Evolutionary conservation across 345 rosid genomes (phyloP).

Genomic region (Pugionium dolabratum): DNA sequence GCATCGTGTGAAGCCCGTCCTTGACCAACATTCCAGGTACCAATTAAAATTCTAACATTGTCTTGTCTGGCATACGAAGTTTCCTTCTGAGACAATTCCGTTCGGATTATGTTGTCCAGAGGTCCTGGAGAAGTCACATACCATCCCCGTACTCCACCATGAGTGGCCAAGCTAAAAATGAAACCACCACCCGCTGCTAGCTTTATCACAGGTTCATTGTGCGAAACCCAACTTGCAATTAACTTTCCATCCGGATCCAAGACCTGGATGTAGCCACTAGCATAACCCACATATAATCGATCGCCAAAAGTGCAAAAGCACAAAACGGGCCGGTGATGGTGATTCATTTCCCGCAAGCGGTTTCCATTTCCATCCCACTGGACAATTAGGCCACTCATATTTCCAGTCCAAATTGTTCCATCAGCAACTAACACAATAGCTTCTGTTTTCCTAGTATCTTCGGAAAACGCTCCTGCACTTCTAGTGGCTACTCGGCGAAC

Average conservation of each 20-base stretch:
- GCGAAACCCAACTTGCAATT: conserved; percentile 81
- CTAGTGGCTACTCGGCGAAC: conserved; percentile 82
- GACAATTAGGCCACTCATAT: conserved; percentile 62
- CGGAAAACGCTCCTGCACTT: conserved; percentile 68
- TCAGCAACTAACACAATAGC: conserved; percentile 63
- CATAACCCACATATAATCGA: conserved; percentile 70
- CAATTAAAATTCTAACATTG: conserved; percentile 65
- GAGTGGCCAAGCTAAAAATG: conserved; percentile 83
- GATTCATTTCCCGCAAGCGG: conserved; percentile 66
- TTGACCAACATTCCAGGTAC: conserved; percentile 99
- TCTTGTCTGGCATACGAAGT: conserved; percentile 54
- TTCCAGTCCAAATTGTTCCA: conserved; percentile 83
- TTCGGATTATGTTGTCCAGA: conserved; percentile 61
- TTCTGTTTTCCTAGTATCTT: conserved; percentile 78
- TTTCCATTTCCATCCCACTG: conserved; percentile 85
- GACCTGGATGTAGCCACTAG: conserved; percentile 75
- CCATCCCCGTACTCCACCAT: conserved; percentile 98
- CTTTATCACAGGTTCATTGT: conserved; percentile 78
- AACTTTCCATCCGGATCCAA: conserved; percentile 84
- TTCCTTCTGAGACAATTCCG: conserved; percentile 67
- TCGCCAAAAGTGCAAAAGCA: conserved; percentile 76
- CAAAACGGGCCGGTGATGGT: conserved; percentile 60
- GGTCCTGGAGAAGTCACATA: conserved; percentile 84
- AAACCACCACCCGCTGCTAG: conserved; percentile 68
- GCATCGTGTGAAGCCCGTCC: conserved; percentile 85